Evolutionary conservation across 148 eudicot genomes (phyloP), one percentile per base, ranked within the genome.

Genomic region (Talinum fruticosum): DNA sequence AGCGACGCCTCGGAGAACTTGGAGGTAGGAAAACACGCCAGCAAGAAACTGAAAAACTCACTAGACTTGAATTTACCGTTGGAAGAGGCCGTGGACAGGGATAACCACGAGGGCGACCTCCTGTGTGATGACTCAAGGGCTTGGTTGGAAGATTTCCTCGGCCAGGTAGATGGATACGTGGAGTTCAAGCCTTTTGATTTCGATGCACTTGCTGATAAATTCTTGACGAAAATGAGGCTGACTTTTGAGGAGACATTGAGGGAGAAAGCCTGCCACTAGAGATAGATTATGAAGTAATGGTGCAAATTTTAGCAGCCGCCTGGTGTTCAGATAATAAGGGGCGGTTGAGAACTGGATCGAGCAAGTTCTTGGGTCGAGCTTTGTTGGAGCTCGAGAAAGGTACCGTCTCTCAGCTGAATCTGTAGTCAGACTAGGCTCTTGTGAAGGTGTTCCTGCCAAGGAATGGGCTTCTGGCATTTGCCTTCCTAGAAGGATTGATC

Each of bases 281-380:
- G 80, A 87, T 93, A 24, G 93, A 96, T 18, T 67, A 82, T 34
- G 92, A 90, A 78, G 95, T 82, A 30, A 87, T 91, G 87, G 83
- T 86, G 80, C 94, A 91, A 80, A 79, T 96, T 57, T 85, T 96
- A 54, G 98, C 94, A 57, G 97, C 95, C n/a, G 76, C 87, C 24
- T 94, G 92, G 91, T 84, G 77, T 47, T 80, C 85, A 24, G 89
- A 86, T 24, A 75, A 44, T 14, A 82, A 64, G 77, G 23, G 10
- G 88, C 78, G 8, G 81, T 90, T 13, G 92, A 90, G 32, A 83
- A 84, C 30, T 96, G 98, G 99, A 79, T 96, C 6, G 76, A 85
- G 66, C 66, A 71, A 15, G 93, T 96, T 57, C 84, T 96, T 21
- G 26, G 78, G 23, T 45, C 69, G 47, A 84, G 85, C 75, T 88